Evolutionary conservation across 495 filamentous ascomycete species (phyloP).

Genomic region (Penicillium herquei): DNA sequence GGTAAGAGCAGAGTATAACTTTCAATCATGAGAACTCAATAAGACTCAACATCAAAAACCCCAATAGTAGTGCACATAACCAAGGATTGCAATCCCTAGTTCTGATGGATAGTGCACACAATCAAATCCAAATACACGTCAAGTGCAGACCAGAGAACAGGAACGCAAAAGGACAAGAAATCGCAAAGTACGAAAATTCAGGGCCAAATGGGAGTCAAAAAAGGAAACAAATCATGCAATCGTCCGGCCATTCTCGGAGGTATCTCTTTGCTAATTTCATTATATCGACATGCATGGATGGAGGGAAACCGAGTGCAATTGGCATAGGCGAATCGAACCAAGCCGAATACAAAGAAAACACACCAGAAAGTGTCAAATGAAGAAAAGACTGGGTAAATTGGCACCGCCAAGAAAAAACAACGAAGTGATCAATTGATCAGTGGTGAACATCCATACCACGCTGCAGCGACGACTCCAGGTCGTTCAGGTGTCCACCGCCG

Average conservation of each 20-base stretch:
- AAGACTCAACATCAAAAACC: background rate
- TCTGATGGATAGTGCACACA: background rate
- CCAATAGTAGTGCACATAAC: background rate
- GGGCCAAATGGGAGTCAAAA: background rate
- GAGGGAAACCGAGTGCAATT: constrained; percentile 8
- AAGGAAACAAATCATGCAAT: constrained; percentile 12
- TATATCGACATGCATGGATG: constrained; percentile 23
- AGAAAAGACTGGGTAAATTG: background rate
- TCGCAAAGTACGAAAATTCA: background rate
- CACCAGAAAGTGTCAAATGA: background rate
- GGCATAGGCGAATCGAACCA: constrained; percentile 7
- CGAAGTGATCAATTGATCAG: background rate
- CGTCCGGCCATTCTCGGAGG: constrained; percentile 19
- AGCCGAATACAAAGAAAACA: constrained; percentile 7
- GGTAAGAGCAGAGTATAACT: background rate
- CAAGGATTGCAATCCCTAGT: background rate
- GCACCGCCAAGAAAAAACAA: background rate
- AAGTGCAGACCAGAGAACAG: background rate
- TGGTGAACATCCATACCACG: constrained; percentile 68
- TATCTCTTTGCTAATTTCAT: constrained; percentile 29
- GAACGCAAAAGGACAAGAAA: constrained; percentile 1
- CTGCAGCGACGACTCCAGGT: constrained; percentile 83
- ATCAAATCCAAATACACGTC: background rate
- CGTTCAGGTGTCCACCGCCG: constrained; percentile 48
- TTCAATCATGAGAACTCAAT: constrained; percentile 1